Percentiles rank a stretch among this genome's conserved stretches.
Evolutionary conservation across 805 yeast species (phyloP).

Genomic region (Zygoascus ofunaensis): DNA sequence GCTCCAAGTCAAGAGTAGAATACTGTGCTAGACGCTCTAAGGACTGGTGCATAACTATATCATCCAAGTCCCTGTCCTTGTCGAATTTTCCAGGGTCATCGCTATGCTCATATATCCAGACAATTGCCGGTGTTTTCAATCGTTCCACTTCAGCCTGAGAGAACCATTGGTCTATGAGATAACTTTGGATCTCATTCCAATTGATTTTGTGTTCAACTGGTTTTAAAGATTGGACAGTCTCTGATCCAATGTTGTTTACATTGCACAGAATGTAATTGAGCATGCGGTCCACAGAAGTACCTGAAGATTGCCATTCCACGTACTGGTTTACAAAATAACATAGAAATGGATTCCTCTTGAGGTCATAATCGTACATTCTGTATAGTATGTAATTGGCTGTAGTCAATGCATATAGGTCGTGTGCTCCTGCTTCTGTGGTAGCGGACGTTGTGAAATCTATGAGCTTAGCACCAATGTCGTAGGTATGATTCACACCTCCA

Average conservation of each 20-base stretch:
- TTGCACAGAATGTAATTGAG: not conserved
- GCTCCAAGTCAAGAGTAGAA: not conserved
- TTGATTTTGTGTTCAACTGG: not conserved
- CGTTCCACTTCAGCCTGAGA: not conserved
- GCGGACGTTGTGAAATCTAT: not conserved
- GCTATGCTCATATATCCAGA: not conserved
- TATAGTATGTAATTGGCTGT: conserved; percentile 4
- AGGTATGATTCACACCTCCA: not conserved
- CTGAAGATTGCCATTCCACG: not conserved
- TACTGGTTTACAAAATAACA: conserved; percentile 8
- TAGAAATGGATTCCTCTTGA: conserved; percentile 9
- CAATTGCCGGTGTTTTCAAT: not conserved
- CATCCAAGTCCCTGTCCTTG: not conserved
- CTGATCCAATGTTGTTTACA: not conserved
- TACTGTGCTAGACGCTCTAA: not conserved
- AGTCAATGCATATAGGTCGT: not conserved
- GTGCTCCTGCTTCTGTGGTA: too few relatives aligned
- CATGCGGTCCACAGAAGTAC: not conserved
- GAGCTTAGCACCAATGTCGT: not conserved
- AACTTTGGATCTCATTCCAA: not conserved
- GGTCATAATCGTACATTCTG: conserved; percentile 4
- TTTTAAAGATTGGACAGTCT: not conserved
- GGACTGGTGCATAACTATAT: not conserved
- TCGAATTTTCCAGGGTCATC: too few relatives aligned
- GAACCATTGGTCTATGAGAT: conserved; percentile 6